A percentile compares a stretch with the other conserved stretches of the same genome.
Evolutionary conservation across 2,329 filamentous ascomycete genomes (phyloP).

Genomic region (Trichothecium sympodiale): DNA sequence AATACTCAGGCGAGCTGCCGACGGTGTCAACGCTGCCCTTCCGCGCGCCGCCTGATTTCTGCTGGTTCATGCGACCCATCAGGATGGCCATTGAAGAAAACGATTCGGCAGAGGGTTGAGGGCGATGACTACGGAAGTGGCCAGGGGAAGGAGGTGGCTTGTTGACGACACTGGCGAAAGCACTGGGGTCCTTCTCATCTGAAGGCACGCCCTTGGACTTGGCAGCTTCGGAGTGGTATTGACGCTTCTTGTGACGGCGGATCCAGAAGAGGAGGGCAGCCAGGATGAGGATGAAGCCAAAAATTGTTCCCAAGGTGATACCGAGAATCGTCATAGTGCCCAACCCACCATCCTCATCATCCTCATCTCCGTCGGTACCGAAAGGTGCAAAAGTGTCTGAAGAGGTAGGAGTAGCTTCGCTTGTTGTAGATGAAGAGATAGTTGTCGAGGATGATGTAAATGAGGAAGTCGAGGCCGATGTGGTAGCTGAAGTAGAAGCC

Average conservation of each 20-base stretch:
- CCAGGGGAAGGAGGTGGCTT: conserved; percentile 20
- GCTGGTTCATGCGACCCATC: conserved; percentile 48
- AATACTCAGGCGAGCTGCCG: conserved; percentile 37
- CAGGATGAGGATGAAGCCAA: conserved; percentile 61
- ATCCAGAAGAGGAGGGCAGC: conserved; percentile 56
- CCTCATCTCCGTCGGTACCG: conserved; percentile 14
- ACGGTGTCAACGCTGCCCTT: conserved; percentile 45
- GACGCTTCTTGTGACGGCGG: conserved; percentile 37
- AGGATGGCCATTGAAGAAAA: conserved; percentile 55
- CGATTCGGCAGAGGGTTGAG: conserved; percentile 42
- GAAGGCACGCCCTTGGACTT: conserved; percentile 8
- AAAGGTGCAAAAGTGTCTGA: conserved; percentile 5
- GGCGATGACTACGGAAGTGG: conserved; percentile 39
- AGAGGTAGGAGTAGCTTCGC: conserved; percentile 8
- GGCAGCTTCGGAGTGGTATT: conserved; percentile 28
- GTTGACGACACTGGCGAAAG: conserved; percentile 28
- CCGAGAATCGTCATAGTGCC: conserved; percentile 55
- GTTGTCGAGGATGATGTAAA: conserved; percentile 9
- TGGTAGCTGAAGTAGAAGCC: conserved; percentile 7
- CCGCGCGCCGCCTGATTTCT: conserved; percentile 33
- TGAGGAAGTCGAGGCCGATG: conserved; percentile 10
- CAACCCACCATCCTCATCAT: conserved; percentile 18
- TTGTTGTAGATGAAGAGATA: conserved; percentile 7
- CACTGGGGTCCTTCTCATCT: conserved; percentile 49
- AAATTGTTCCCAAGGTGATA: conserved; percentile 71